Base-by-base conservation (phyloP, 805 yeast genomes). In the Wickerhamiella kurtzmanii region DNA sequence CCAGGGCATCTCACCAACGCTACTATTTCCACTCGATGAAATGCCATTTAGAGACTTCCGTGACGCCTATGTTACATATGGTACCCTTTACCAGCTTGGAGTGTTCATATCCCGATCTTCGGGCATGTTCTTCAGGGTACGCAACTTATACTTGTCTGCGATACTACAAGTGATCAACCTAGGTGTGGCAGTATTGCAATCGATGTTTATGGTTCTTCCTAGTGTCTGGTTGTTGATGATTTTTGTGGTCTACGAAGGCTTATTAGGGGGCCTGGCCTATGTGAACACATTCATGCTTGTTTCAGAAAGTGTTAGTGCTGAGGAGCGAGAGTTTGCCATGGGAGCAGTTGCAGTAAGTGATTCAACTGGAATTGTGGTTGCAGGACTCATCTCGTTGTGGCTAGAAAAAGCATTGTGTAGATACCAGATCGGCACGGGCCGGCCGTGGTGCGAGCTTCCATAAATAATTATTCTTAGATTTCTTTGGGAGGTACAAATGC, bases 91-190 rank as follows among this genome's bases (percentile, higher is more conserved):
- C 57, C 97, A 89, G 61, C 60, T 86, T 2, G 98, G 98, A 6
- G 98, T 89, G 0, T 87, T 89, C 57, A 73, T 89, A 1, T 86
- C 96, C 2, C 69, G 97, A 48, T 84, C 96, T 0, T 84, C 95
- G 1, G 79, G 84, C 0, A 69, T 78, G 2, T 68, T 80, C 48
- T 55, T 83, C 21, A 67, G 94, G 42, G 62, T 88, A 36, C 69
- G 63, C 44, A 66, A 69, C 6, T 67, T 89, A 4, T 79, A 80
- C 61, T 37, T 75, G 17, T 74, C 87, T 5, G 73, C 95, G 0
- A 25, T 72, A 0, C 67, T 89, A 37, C 98, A 89, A 63, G 57
- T 70, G 5, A 11, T 76, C 25, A 89, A 88, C 60, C 67, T 88
- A 21, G 43, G 67, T 0, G 38, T 83, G 1, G 71, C 82, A 37